Conservation (phyloP, 2,329 filamentous ascomycete genomes). For the Exserohilum turcica region DNA sequence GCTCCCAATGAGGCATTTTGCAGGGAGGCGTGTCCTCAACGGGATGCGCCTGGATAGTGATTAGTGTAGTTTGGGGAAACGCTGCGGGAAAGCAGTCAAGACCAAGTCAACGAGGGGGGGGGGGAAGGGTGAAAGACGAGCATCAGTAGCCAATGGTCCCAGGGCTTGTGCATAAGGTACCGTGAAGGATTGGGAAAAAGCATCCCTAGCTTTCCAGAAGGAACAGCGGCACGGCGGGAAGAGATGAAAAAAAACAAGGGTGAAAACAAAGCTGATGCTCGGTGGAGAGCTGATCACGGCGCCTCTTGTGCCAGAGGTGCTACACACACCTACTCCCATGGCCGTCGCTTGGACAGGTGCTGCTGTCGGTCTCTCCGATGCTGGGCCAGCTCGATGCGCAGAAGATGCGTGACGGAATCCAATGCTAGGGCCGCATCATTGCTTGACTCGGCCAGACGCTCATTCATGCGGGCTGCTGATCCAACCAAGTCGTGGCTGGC, state of each 20-base stretch:
- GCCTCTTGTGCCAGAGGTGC: no score
- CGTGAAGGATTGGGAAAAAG: not conserved
- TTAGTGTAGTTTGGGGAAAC: not conserved
- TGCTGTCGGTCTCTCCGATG: no score
- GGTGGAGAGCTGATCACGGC: no score
- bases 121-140: not conserved
- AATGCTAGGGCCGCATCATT: not conserved
- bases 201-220: not conserved
- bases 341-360: not conserved
- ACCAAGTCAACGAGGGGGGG: slow-evolving; percentile 1
- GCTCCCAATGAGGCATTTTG: slow-evolving; percentile 5
- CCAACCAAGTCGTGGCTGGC: slow-evolving; percentile 1
- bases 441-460: slow-evolving; percentile 4
- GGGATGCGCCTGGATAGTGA: slow-evolving; percentile 1
- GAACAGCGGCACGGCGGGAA: not conserved
- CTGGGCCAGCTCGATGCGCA: no score
- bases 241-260: not conserved
- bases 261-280: no score
- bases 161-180: slow-evolving; percentile 8
- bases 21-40: not conserved
- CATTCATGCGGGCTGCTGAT: slow-evolving; percentile 12
- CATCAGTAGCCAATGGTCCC: slow-evolving; percentile 4
- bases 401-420: not conserved
- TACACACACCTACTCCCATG: no score
- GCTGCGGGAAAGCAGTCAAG: not conserved